Conservation (phyloP, 257 asterid genomes). For the Avicennia marina region DNA sequence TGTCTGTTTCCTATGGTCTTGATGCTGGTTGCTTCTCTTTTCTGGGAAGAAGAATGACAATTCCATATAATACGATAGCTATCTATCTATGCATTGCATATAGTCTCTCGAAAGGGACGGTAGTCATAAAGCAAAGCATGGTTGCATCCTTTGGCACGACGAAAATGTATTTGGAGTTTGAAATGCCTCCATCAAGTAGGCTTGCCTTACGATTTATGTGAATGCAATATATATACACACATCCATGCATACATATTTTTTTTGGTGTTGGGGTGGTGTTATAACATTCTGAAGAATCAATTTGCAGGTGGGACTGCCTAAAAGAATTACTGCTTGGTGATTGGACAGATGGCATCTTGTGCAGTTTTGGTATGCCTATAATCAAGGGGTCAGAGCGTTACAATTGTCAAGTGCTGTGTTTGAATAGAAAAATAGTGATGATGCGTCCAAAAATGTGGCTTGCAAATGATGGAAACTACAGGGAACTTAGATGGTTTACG, state of each 20-base stretch:
- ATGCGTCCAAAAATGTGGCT: constrained; percentile 96
- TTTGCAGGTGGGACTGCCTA: constrained; percentile 88
- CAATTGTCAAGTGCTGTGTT: constrained; percentile 82
- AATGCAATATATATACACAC: too few species aligned
- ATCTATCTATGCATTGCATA: too few species aligned
- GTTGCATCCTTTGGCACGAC: too few species aligned
- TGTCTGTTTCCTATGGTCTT: background rate
- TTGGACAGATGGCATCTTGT: constrained; percentile 82
- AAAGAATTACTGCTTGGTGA: constrained; percentile 70
- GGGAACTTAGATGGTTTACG: constrained; percentile 94
- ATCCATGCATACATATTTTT: too few species aligned
- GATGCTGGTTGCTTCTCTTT: background rate
- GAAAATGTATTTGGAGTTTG: too few species aligned
- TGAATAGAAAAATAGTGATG: constrained; percentile 77
- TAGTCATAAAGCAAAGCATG: too few species aligned
- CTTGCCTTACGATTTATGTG: too few species aligned
- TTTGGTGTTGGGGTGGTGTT: background rate
- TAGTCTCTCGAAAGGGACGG: background rate
- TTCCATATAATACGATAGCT: too few species aligned
- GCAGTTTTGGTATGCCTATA: constrained; percentile 94
- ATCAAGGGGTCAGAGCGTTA: constrained; percentile 85
- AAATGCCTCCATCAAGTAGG: too few species aligned
- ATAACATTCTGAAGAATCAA: constrained; percentile 11
- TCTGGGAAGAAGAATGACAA: background rate
- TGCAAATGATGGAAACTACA: constrained; percentile 85